phyloP scores from a whole-genome alignment of 306 rosid species.

The Trifolium pratense region DNA sequence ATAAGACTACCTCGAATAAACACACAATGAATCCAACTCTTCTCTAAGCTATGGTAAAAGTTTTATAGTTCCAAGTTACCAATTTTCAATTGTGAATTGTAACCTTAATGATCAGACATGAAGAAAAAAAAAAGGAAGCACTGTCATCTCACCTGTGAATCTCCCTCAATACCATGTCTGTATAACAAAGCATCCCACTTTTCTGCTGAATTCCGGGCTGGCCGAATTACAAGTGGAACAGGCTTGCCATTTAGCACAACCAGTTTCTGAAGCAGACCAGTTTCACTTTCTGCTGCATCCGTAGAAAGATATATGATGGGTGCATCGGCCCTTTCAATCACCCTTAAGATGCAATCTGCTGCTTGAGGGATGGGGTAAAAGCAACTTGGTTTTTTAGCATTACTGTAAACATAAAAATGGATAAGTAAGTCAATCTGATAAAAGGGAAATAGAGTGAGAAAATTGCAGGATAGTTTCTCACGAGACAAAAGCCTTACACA shows the following conservation, averaged over 20 bases:
- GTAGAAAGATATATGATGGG: constrained; percentile 90
- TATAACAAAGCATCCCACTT: constrained; percentile 98
- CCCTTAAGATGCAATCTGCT: constrained; percentile 77
- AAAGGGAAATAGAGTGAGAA: background rate
- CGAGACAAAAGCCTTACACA: constrained; percentile 15
- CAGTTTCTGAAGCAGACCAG: constrained; percentile 79
- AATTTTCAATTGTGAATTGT: constrained; percentile 1
- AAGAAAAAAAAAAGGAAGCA: constrained; percentile 14
- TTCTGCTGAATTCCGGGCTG: constrained; percentile 85
- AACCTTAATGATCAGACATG: constrained; percentile 23
- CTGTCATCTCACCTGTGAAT: constrained; percentile 69
- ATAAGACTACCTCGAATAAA: background rate
- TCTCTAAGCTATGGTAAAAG: background rate
- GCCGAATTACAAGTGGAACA: constrained; percentile 86
- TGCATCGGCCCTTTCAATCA: constrained; percentile 68
- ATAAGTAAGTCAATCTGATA: constrained; percentile 31
- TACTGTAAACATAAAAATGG: constrained; percentile 61
- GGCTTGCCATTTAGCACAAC: constrained; percentile 70
- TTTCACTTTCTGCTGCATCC: constrained; percentile 95
- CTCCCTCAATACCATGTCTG: constrained; percentile 75
- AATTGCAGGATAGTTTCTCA: constrained; percentile 28
- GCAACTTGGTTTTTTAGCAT: constrained; percentile 83
- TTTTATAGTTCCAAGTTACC: background rate
- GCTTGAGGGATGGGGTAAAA: constrained; percentile 98
- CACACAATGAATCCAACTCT: background rate